Base-by-base conservation (phyloP, 495 filamentous ascomycete genomes). In the Aspergillus haitiensis region DNA sequence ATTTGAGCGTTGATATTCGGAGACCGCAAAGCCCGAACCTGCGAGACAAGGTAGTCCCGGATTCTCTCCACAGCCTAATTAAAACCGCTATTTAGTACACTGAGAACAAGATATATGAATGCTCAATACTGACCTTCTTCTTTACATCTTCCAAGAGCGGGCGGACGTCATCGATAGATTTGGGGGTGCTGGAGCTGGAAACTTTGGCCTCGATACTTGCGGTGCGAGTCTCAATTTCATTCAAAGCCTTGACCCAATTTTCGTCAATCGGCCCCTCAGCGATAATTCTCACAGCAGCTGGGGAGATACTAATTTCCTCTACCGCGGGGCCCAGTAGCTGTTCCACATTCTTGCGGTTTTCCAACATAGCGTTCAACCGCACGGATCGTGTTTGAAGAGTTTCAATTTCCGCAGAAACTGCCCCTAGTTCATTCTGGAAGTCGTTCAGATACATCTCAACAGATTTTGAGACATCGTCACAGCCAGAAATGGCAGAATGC, bases 1-100 rank as follows among this genome's bases (percentile, higher is more conserved):
- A 96, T 88, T 66, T 98, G 95, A 7, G 92, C 90, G 66, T 98
- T 98, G 69, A 97, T 94, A 66, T 90, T 93, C 5, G 95, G 95
- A 1, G 94, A 93, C 39, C 94, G 82, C 39, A 98, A 76, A 0
- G 93, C 89, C 68, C 96, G 95, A 64, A 98, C 93, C 71, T 97
- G 92, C 27, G 90, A 84, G 18, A 97, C 94, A 52, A 98, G 78
- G 66, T 95, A 96, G 70, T 98, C 93, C 45, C 94, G 82, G 71
- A 97, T 96, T 59, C 94, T 82, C 74, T 97, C 92, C 39, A 95
- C 79, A n/a, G 92, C 94, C 86, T 91, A 51, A 9, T 32, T 5
- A 21, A 39, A 10, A n/a, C 36, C 51, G 56, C 27, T 10, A 44
- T 57, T 74, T 51, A 66, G 42, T 57, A 42, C 48, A 39, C 31